phyloP scores from a whole-genome alignment of 495 filamentous ascomycete genomes.

The Thozetella sp. region DNA sequence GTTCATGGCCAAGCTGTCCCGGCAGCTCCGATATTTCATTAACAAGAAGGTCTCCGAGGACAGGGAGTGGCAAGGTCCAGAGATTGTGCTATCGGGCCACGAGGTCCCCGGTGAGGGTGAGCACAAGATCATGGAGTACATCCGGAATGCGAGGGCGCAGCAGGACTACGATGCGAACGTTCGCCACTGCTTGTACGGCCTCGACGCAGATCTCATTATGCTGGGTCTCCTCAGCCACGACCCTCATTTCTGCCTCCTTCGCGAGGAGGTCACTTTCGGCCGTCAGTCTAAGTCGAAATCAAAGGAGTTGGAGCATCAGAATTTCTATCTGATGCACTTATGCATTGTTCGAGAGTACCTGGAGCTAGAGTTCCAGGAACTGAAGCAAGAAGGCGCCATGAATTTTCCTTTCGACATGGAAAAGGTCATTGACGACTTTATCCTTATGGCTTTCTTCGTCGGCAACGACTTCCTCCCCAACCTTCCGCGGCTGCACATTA shows the following conservation, averaged over 20 bases:
- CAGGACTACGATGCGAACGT: slow-evolving; percentile 92
- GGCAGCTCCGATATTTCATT: slow-evolving; percentile 97
- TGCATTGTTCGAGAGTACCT: slow-evolving; percentile 97
- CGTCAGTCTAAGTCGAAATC: slow-evolving; percentile 81
- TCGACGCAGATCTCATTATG: slow-evolving; percentile 99
- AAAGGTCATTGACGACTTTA: slow-evolving; percentile 97
- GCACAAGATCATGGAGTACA: slow-evolving; percentile 99
- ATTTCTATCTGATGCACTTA: slow-evolving; percentile 97
- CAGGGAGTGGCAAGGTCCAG: slow-evolving; percentile 92
- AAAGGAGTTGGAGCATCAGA: slow-evolving; percentile 97
- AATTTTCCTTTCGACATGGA: slow-evolving; percentile 91
- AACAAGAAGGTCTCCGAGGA: slow-evolving; percentile 98
- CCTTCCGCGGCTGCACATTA: slow-evolving; percentile 95
- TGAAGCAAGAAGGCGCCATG: slow-evolving; percentile 76
- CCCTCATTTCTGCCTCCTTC: slow-evolving; percentile 95
- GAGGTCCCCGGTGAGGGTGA: slow-evolving; percentile 99
- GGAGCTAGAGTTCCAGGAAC: slow-evolving; percentile 93
- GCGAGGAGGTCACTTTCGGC: slow-evolving; percentile 98
- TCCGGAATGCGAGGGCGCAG: slow-evolving; percentile 93
- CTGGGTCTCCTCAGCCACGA: slow-evolving; percentile 95
- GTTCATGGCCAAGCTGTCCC: slow-evolving; percentile 95
- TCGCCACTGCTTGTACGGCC: slow-evolving; percentile 94
- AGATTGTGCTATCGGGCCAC: slow-evolving; percentile 95
- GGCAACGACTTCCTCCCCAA: slow-evolving; percentile 99
- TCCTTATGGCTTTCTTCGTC: slow-evolving; percentile 99